These are phyloP conservation scores for Lactuca sativa DNA, from an alignment of 129 eudicot genomes.

Conservation along the genomic window DNA sequence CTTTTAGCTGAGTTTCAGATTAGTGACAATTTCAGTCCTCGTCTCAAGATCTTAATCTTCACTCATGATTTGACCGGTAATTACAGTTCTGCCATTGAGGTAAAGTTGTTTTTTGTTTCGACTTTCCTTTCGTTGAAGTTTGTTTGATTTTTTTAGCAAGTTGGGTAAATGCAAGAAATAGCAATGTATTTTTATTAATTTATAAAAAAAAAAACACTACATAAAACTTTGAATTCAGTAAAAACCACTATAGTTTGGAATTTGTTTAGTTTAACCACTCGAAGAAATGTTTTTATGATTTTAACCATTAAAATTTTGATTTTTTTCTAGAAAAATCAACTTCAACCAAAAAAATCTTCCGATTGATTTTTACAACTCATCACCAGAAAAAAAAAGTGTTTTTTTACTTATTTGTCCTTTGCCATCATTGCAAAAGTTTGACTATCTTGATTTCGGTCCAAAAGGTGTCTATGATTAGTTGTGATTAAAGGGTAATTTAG, in stretches of 20 bases:
- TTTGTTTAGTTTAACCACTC: too few species aligned
- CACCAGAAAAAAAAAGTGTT: too few species aligned
- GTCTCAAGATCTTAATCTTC: constrained; percentile 59
- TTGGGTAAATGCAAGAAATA: neutral
- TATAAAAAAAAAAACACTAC: too few species aligned
- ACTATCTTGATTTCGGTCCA: too few species aligned
- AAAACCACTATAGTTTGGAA: neutral
- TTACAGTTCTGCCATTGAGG: constrained; percentile 76
- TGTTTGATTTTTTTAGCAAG: constrained; percentile 12
- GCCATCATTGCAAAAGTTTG: too few species aligned
- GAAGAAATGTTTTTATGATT: too few species aligned
- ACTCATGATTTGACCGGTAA: constrained; percentile 52
- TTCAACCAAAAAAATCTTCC: too few species aligned
- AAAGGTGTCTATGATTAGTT: neutral
- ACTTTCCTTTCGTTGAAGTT: neutral
- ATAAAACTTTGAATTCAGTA: neutral
- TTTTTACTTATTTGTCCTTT: too few species aligned
- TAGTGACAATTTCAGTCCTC: constrained; percentile 37
- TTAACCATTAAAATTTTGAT: too few species aligned
- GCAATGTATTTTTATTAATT: too few species aligned
- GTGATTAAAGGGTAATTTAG: neutral
- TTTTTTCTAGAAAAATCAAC: too few species aligned
- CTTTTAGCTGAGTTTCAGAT: constrained; percentile 42
- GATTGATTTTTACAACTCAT: too few species aligned
- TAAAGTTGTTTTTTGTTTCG: constrained; percentile 13